phyloP scores from a whole-genome alignment of 805 yeast species.

The Blastobotrys chiropterorum region DNA sequence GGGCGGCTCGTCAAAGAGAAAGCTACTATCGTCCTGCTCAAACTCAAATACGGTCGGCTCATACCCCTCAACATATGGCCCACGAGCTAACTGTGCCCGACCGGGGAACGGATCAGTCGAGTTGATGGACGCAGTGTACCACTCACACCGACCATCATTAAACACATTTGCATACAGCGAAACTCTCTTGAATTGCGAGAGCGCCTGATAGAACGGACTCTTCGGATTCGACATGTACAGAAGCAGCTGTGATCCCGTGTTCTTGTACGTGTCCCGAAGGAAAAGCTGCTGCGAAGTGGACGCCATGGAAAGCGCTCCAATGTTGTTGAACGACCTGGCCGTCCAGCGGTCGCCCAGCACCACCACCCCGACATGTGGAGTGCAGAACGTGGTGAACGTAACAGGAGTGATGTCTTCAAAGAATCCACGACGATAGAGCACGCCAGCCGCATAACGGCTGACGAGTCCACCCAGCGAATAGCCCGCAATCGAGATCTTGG shows the following conservation, averaged over 20 bases:
- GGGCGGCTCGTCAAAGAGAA: background rate
- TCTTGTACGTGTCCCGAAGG: constrained; percentile 29
- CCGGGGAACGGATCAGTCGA: constrained; percentile 17
- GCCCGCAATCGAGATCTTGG: constrained; percentile 73
- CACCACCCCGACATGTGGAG: constrained; percentile 65
- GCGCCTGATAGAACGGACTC: constrained; percentile 54
- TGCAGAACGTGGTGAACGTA: constrained; percentile 53
- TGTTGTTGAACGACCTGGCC: constrained; percentile 49
- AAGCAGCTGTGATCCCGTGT: constrained; percentile 45
- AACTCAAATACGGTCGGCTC: constrained; percentile 36
- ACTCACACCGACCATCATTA: constrained; percentile 74
- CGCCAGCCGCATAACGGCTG: constrained; percentile 74
- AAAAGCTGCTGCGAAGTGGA: constrained; percentile 72
- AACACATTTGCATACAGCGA: constrained; percentile 68
- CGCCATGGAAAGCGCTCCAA: constrained; percentile 63
- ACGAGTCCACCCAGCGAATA: constrained; percentile 88
- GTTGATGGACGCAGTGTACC: constrained; percentile 77
- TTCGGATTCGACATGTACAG: constrained; percentile 57
- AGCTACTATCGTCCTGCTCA: background rate
- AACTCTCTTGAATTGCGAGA: constrained; percentile 46
- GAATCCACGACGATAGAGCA: constrained; percentile 46
- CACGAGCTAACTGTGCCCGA: constrained; percentile 5
- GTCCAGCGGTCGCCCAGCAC: constrained; percentile 49
- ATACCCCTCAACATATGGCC: constrained; percentile 42
- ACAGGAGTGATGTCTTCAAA: constrained; percentile 53